These are phyloP conservation scores for Schwanniomyces sp. DNA, from an alignment of 805 yeast species.

Conservation along the genomic window DNA sequence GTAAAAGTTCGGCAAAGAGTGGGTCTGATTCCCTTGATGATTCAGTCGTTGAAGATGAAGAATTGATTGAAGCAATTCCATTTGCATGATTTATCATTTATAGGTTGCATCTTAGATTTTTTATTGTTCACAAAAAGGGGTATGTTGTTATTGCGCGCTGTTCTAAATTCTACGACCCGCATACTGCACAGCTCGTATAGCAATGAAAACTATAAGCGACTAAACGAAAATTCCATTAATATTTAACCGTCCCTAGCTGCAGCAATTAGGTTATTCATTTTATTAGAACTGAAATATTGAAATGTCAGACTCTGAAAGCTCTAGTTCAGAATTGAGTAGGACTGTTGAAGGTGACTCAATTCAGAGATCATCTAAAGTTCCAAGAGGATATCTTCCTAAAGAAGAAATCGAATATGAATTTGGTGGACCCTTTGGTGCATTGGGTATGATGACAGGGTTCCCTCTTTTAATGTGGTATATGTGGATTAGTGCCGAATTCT, in stretches of 20 bases:
- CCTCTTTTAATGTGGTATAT: slow-evolving; percentile 94
- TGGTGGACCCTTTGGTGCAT: slow-evolving; percentile 89
- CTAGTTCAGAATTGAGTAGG: not conserved
- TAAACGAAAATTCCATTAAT: not conserved
- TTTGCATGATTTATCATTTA: not conserved
- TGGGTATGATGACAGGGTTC: slow-evolving; percentile 90
- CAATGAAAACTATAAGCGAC: not conserved
- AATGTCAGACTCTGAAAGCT: not conserved
- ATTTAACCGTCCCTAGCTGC: not conserved
- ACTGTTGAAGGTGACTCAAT: not conserved
- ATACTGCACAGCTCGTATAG: not conserved
- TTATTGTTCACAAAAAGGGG: not conserved
- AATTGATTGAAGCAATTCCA: not conserved
- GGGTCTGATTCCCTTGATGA: not conserved
- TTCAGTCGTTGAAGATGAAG: not conserved
- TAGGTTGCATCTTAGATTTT: not conserved
- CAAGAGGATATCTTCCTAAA: slow-evolving; percentile 30
- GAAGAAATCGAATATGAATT: slow-evolving; percentile 79
- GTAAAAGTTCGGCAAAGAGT: not conserved
- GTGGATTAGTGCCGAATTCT: slow-evolving; percentile 88
- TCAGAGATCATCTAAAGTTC: slow-evolving; percentile 3
- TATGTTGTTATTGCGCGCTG: not conserved
- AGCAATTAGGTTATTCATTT: not conserved
- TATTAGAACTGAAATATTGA: not conserved
- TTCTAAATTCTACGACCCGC: too few relatives aligned